These are phyloP conservation scores for Lachancea lanzarotensis DNA, from an alignment of 805 yeast species.

Conservation along the genomic window DNA sequence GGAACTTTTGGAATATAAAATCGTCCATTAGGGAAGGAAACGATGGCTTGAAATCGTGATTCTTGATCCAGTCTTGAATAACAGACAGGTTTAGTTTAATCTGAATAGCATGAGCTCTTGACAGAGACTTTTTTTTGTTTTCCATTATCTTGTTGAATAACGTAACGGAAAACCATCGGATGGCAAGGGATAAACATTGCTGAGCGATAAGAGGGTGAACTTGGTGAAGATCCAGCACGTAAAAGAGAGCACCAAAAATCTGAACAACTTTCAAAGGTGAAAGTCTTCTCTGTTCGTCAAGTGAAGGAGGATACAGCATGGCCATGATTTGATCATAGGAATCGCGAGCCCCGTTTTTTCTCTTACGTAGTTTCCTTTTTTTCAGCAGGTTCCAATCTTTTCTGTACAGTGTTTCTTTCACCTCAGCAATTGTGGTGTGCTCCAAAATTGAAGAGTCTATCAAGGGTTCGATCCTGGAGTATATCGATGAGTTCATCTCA, in stretches of 20 bases:
- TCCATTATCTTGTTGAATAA: slow-evolving; percentile 68
- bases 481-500: slow-evolving; percentile 61
- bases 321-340: slow-evolving; percentile 68
- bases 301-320: slow-evolving; percentile 80
- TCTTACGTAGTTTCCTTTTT: slow-evolving; percentile 29
- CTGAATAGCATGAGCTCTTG: slow-evolving; percentile 84
- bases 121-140: slow-evolving; percentile 55
- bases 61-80: slow-evolving; percentile 89
- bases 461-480: slow-evolving; percentile 49
- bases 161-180: slow-evolving; percentile 68
- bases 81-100: slow-evolving; percentile 79
- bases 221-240: slow-evolving; percentile 74
- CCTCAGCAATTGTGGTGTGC: slow-evolving; percentile 77
- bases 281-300: slow-evolving; percentile 73
- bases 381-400: slow-evolving; percentile 61
- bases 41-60: slow-evolving; percentile 27
- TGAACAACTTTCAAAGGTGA: slow-evolving; percentile 84
- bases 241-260: slow-evolving; percentile 79
- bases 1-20: slow-evolving; percentile 35
- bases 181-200: slow-evolving; percentile 70
- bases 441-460: slow-evolving; percentile 65
- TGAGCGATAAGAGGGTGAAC: slow-evolving; percentile 73
- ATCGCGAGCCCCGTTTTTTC: slow-evolving; percentile 5
- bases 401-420: slow-evolving; percentile 68
- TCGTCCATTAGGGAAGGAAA: slow-evolving; percentile 34